These are phyloP conservation scores for Huntiella omanensis DNA, from an alignment of 2,329 filamentous ascomycete species.

Conservation along the genomic window DNA sequence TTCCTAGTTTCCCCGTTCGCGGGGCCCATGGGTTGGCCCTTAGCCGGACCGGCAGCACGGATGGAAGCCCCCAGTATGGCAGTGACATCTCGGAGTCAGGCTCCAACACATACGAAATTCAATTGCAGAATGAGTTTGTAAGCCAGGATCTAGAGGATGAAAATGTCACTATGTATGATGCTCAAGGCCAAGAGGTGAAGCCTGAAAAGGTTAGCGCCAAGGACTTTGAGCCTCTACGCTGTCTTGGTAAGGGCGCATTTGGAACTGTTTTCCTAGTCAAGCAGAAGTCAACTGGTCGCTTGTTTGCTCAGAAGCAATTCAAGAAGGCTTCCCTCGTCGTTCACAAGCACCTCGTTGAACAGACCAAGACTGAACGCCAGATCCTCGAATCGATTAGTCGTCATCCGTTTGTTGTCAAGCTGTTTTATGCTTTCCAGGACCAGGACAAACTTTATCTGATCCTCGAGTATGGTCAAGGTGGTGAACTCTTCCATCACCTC, in stretches of 20 bases:
- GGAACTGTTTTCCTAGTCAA: slow-evolving; percentile 89
- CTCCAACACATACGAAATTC: slow-evolving; percentile 66
- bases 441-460: slow-evolving; percentile 95
- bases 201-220: slow-evolving; percentile 67
- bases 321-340: slow-evolving; percentile 91
- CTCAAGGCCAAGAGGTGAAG: slow-evolving; percentile 16
- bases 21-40: slow-evolving; percentile 24
- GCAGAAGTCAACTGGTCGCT: slow-evolving; percentile 65
- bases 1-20: slow-evolving; percentile 8
- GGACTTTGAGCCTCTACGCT: slow-evolving; percentile 80
- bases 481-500: slow-evolving; percentile 91
- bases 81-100: slow-evolving; percentile 46
- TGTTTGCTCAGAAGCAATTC: slow-evolving; percentile 97
- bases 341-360: slow-evolving; percentile 88
- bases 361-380: slow-evolving; percentile 89
- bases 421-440: slow-evolving; percentile 97
- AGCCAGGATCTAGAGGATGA: slow-evolving; percentile 8
- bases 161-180: slow-evolving; percentile 21
- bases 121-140: slow-evolving; percentile 67
- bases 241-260: slow-evolving; percentile 89
- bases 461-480: slow-evolving; percentile 90
- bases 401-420: slow-evolving; percentile 93
- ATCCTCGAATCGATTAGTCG: slow-evolving; percentile 92
- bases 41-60: slow-evolving; percentile 35
- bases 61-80: slow-evolving; percentile 33